phyloP scores from a whole-genome alignment of 768 basidiomycete genomes.

The Hericium erinaceus region DNA sequence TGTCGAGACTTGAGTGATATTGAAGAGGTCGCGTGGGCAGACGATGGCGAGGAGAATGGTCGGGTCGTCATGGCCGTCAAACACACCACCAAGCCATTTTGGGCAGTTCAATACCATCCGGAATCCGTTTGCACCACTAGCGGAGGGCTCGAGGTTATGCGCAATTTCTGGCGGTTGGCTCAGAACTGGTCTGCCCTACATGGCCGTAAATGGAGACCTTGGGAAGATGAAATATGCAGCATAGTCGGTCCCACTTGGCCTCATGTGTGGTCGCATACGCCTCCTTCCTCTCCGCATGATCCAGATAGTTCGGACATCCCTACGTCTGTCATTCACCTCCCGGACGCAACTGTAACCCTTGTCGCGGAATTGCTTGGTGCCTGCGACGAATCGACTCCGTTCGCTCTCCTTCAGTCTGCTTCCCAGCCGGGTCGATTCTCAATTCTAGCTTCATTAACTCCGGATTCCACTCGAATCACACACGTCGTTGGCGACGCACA shows the following conservation, averaged over 20 bases:
- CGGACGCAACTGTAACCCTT: constrained; percentile 30
- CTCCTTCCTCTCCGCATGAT: constrained; percentile 17
- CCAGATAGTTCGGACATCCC: constrained; percentile 1
- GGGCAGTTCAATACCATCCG: constrained; percentile 87
- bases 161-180: constrained; percentile 69
- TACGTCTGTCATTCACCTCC: constrained; percentile 29
- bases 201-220: constrained; percentile 30
- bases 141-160: constrained; percentile 58
- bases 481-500: constrained; percentile 42
- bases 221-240: constrained; percentile 28
- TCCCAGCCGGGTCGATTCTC: constrained; percentile 66
- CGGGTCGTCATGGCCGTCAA: constrained; percentile 65
- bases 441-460: constrained; percentile 54
- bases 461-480: constrained; percentile 47
- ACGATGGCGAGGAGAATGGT: constrained; percentile 60
- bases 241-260: constrained; percentile 55
- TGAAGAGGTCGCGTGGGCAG: constrained; percentile 63
- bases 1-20: constrained; percentile 37
- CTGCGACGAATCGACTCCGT: constrained; percentile 46
- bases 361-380: constrained; percentile 61
- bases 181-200: constrained; percentile 40
- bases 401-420: constrained; percentile 69
- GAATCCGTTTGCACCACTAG: constrained; percentile 69
- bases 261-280: constrained; percentile 19
- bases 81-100: constrained; percentile 61